Percentiles rank a stretch among this genome's conserved stretches.
These are phyloP conservation scores for Glarea lozoyensis DNA, from an alignment of 495 filamentous ascomycete species.

Conservation along the genomic window DNA sequence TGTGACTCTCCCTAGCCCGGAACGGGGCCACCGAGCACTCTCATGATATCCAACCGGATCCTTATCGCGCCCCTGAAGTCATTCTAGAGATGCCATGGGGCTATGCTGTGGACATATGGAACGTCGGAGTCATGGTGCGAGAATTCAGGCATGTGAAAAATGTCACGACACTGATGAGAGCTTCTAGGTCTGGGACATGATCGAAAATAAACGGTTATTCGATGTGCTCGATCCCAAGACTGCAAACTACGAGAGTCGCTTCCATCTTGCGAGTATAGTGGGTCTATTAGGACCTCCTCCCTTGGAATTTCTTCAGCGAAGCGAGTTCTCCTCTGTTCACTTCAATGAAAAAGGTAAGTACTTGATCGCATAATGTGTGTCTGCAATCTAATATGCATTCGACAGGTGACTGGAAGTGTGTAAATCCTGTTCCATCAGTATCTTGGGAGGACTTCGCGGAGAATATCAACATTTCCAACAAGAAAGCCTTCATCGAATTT, in stretches of 20 bases:
- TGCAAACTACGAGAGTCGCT: conserved; percentile 15
- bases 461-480: conserved; percentile 24
- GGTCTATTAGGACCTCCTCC: conserved; percentile 24
- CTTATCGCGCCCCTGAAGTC: conserved; percentile 16
- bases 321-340: conserved; percentile 11
- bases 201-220: conserved; percentile 21
- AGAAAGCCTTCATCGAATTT: conserved; percentile 33
- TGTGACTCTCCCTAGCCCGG: conserved; percentile 8
- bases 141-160: conserved; percentile 2
- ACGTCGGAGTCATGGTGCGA: conserved; percentile 15
- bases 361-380: conserved; percentile 9
- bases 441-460: conserved; percentile 6
- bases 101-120: conserved; percentile 19
- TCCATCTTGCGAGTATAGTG: conserved; percentile 28
- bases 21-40: conserved; percentile 5
- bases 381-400: conserved; percentile 11
- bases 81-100: conserved; percentile 15
- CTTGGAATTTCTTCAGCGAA: conserved; percentile 10
- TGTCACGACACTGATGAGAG: conserved; percentile 7
- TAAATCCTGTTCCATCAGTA: conserved; percentile 11
- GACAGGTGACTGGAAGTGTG: conserved; percentile 14
- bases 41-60: conserved; percentile 12
- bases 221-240: conserved; percentile 11
- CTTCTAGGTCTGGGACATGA: conserved; percentile 27
- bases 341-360: conserved; percentile 15